Evolutionary conservation across 345 rosid species (phyloP).

Genomic region (Ricinus communis): DNA sequence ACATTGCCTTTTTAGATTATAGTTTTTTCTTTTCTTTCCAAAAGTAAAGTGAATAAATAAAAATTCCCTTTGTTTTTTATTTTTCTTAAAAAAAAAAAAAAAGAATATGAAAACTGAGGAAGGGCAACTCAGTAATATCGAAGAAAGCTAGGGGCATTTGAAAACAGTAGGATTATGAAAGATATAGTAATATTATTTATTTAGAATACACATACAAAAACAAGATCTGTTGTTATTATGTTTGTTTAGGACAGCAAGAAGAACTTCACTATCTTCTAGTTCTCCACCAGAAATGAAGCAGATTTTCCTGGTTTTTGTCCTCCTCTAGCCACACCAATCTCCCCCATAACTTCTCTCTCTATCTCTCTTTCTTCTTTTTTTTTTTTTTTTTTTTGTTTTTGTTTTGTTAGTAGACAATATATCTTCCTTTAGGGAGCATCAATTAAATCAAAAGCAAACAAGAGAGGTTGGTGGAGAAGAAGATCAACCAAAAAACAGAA

Average conservation of each 20-base stretch:
- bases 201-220: conserved; percentile 7
- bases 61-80: too few species aligned
- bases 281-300: conserved; percentile 35
- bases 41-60: too few species aligned
- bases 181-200: neutral
- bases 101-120: neutral
- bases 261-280: neutral
- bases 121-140: conserved; percentile 23
- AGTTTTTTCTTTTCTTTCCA: too few species aligned
- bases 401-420: conserved; percentile 4
- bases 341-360: conserved; percentile 16
- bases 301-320: conserved; percentile 42
- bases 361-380: too few species aligned
- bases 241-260: conserved; percentile 7
- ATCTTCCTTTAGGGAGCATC: neutral
- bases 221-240: conserved; percentile 10
- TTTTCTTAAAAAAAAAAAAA: too few species aligned
- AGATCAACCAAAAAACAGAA: neutral
- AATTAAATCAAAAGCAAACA: conserved; percentile 17
- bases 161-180: too few species aligned
- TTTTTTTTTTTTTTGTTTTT: neutral
- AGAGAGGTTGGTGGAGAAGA: conserved; percentile 25
- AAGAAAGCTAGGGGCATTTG: neutral
- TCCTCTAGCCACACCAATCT: conserved; percentile 27
- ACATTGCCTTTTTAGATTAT: too few species aligned